Evolutionary conservation across 1,284 basidiomycete genomes (phyloP).

Genomic region (Sanghuangporus sanghuang): DNA sequence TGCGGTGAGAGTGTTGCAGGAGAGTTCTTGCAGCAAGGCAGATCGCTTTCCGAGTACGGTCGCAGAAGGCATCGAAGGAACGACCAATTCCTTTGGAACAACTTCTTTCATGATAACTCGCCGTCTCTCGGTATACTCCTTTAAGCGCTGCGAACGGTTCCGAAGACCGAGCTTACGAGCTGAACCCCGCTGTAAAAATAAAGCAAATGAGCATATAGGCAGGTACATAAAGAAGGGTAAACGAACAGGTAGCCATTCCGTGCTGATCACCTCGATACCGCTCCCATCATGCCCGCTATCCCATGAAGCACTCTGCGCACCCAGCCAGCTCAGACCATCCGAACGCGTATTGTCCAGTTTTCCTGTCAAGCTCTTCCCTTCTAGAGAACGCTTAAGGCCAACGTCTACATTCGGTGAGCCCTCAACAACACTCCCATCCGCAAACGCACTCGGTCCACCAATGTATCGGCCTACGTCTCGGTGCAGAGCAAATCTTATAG

Average conservation of each 20-base stretch:
- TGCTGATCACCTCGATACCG: slow-evolving; percentile 62
- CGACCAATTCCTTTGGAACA: neutral
- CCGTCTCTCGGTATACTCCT: slow-evolving; percentile 60
- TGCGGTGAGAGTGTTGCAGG: slow-evolving; percentile 25
- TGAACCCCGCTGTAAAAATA: slow-evolving; percentile 34
- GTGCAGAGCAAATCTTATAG: slow-evolving; percentile 46
- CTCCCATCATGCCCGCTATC: slow-evolving; percentile 71
- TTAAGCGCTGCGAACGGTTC: slow-evolving; percentile 58
- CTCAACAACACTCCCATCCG: slow-evolving; percentile 21
- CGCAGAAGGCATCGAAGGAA: neutral
- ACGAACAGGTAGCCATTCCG: slow-evolving; percentile 57
- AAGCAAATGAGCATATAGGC: slow-evolving; percentile 7
- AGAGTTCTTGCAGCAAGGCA: neutral
- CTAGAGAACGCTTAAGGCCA: slow-evolving; percentile 20
- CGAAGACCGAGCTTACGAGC: slow-evolving; percentile 49
- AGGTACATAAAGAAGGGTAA: slow-evolving; percentile 3
- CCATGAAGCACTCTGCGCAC: slow-evolving; percentile 56
- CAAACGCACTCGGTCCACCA: slow-evolving; percentile 28
- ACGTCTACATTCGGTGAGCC: slow-evolving; percentile 18
- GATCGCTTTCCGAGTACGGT: slow-evolving; percentile 8
- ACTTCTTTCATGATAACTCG: slow-evolving; percentile 42
- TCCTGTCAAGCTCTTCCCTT: slow-evolving; percentile 27
- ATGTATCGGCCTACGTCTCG: slow-evolving; percentile 38
- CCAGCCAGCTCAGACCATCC: slow-evolving; percentile 54
- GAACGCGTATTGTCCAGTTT: slow-evolving; percentile 38